Conservation (phyloP, 192 early-diverging fungal species). For the Backusella parvicylindrica region DNA sequence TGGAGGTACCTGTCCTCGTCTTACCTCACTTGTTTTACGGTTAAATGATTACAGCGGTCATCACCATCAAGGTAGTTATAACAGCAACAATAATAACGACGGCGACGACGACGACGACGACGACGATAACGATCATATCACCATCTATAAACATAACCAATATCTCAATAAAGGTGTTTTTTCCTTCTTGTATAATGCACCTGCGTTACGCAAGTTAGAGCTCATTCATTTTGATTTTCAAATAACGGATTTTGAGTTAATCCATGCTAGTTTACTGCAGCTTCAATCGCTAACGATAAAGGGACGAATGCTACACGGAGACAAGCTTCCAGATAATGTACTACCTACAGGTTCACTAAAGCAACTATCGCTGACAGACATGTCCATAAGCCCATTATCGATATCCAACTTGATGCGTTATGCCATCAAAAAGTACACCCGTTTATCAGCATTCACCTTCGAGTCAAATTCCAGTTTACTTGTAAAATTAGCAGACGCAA, state of each 20-base stretch:
- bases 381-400: not conserved
- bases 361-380: not conserved
- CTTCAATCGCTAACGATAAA: not conserved
- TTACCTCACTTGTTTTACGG: not conserved
- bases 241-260: not conserved
- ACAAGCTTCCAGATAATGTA: not conserved
- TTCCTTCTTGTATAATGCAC: not conserved
- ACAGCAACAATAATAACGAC: too few species aligned
- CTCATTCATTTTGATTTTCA: not conserved
- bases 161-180: not conserved
- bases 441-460: not conserved
- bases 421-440: not conserved
- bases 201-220: not conserved
- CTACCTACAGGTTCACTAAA: not conserved
- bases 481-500: not conserved
- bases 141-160: not conserved
- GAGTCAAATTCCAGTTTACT: not conserved
- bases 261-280: not conserved
- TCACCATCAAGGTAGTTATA: too few species aligned
- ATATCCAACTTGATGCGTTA: not conserved
- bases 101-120: not conserved
- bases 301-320: not conserved
- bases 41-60: not conserved
- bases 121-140: not conserved
- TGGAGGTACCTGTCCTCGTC: not conserved